Percentiles rank a stretch among this genome's conserved stretches.
phyloP scores from a whole-genome alignment of 177 flowering plant species.

The Vitis hybrid region DNA sequence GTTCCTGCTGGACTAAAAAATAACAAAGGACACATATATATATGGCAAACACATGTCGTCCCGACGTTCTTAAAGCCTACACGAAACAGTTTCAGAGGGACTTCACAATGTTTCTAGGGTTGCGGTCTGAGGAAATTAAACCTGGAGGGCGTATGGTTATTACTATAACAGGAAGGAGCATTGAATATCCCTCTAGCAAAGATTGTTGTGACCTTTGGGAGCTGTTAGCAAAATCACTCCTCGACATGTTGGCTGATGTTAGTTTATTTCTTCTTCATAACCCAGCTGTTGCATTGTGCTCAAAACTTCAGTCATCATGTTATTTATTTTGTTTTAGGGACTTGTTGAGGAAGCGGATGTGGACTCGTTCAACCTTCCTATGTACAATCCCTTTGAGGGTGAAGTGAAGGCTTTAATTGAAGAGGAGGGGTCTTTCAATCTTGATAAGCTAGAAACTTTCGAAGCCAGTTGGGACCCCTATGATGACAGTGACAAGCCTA shows the following conservation, averaged over 20 bases:
- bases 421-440: constrained; percentile 6
- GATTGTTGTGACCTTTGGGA: not conserved
- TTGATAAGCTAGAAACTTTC: constrained; percentile 3
- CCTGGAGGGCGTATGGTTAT: too few relatives aligned
- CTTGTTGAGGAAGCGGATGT: constrained; percentile 1
- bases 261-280: not conserved
- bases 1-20: too few relatives aligned
- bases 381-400: constrained; percentile 1
- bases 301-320: too few relatives aligned
- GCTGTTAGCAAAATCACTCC: not conserved
- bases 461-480: not conserved
- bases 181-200: constrained; percentile 6
- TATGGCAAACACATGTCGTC: too few relatives aligned
- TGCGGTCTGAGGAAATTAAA: too few relatives aligned
- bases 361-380: constrained; percentile 4
- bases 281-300: not conserved
- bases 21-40: too few relatives aligned
- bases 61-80: too few relatives aligned
- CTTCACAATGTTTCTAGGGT: too few relatives aligned
- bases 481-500: not conserved
- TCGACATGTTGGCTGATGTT: constrained; percentile 4
- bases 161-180: not conserved
- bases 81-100: too few relatives aligned
- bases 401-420: not conserved
- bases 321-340: constrained; percentile 2